Base-by-base conservation (phyloP, 495 filamentous ascomycete species). In the Cladorrhinum samala region DNA sequence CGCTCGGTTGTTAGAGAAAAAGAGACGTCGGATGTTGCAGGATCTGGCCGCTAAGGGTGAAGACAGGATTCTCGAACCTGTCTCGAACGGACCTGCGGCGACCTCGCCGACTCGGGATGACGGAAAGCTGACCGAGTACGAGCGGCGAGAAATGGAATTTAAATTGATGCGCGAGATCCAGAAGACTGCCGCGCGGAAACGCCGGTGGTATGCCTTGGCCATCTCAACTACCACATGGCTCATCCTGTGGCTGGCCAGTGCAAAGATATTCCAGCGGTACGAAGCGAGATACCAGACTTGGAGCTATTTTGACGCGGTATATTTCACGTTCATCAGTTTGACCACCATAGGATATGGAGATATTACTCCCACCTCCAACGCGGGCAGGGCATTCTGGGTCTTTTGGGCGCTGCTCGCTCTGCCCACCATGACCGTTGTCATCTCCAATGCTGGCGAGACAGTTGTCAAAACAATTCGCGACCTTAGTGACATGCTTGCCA, bases 331-430 rank as follows among this genome's bases (percentile, higher is more conserved):
- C 63, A 83, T 83, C 2, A 81, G 83, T 2, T 76, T 95, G 30
- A 73, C 91, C 5, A 95, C 91, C 1, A 89, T 96, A 47, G 91
- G 91, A 0, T 96, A 91, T 59, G 91, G 91, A 2, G 89, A 95
- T 55, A 73, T 83, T 25, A 80, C 78, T 25, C 87, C 85, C 0
- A 68, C 79, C 7, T 87, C 82, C 27, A 89, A 87, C 56, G 74
- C 83, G 2, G 88, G 86, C 0, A 87, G 83, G 60, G 69, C 86
- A 0, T 92, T 94, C 62, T 95, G 93, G 69, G 86, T 97, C 7
- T 82, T 95, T 55, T 97, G 91, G 91, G 86, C 86, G 19, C 68
- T 96, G 2, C 77, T 95, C 2, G 88, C 90, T 2, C 72, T 96
- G 1, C 91, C 91, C 1, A 82, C 85, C 2, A 79, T 91, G 62